Evolutionary conservation across 805 yeast genomes (phyloP).

Genomic region (Barnettozyma sp.): DNA sequence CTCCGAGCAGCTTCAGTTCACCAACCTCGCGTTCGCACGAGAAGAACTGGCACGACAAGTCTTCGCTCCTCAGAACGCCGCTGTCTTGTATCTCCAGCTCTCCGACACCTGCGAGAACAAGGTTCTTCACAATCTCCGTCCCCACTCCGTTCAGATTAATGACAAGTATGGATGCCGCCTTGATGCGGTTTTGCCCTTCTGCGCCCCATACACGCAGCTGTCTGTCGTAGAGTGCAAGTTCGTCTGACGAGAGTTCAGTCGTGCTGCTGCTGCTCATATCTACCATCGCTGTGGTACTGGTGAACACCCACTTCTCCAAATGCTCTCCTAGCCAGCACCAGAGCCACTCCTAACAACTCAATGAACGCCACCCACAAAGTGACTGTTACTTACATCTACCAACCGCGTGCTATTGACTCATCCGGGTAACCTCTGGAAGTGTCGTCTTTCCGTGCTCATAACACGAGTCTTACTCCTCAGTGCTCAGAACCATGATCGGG

Average conservation of each 20-base stretch:
- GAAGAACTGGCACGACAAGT: constrained; percentile 71
- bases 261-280: neutral
- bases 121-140: constrained; percentile 74
- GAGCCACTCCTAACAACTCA: too few relatives aligned
- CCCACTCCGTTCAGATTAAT: constrained; percentile 74
- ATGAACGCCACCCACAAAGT: too few relatives aligned
- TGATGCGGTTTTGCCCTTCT: constrained; percentile 75
- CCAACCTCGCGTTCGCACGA: constrained; percentile 53
- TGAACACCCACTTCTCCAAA: too few relatives aligned
- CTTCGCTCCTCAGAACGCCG: constrained; percentile 47
- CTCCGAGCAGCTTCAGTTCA: constrained; percentile 44
- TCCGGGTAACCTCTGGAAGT: too few relatives aligned
- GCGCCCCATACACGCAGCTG: constrained; percentile 96
- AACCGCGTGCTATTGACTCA: too few relatives aligned
- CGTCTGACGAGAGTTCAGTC: constrained; percentile 45
- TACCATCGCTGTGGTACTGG: too few relatives aligned
- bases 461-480: too few relatives aligned
- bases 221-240: constrained; percentile 86
- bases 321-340: too few relatives aligned
- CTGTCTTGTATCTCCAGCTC: constrained; percentile 63
- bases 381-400: too few relatives aligned
- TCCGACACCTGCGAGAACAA: constrained; percentile 86
- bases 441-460: too few relatives aligned
- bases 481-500: too few relatives aligned
- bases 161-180: constrained; percentile 63